Conservation (phyloP, 140 eudicot species). For the Anethum foeniculum region DNA sequence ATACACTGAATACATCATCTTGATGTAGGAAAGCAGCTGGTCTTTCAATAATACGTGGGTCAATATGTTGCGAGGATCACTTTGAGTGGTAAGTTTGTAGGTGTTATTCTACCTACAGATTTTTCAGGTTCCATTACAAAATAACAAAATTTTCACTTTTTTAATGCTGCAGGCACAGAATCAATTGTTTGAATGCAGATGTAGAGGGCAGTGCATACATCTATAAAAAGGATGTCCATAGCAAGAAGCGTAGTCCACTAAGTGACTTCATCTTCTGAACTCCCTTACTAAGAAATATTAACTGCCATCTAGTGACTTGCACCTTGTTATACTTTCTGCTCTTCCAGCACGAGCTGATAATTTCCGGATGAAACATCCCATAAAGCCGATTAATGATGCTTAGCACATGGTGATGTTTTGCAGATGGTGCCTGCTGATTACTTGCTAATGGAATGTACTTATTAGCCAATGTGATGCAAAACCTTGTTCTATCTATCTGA, state of each 20-base stretch:
- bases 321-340: neutral
- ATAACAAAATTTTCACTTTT: neutral
- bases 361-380: neutral
- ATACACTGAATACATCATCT: constrained; percentile 1
- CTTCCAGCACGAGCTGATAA: neutral
- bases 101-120: neutral
- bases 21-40: constrained; percentile 73
- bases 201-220: constrained; percentile 73
- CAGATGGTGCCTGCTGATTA: neutral
- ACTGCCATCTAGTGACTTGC: neutral
- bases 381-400: neutral
- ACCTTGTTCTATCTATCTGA: neutral
- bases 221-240: constrained; percentile 22
- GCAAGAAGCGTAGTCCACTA: constrained; percentile 29
- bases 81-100: constrained; percentile 61
- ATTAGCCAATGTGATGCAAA: neutral
- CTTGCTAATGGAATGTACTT: neutral
- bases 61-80: constrained; percentile 94
- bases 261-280: constrained; percentile 72
- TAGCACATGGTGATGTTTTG: neutral
- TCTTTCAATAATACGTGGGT: constrained; percentile 54
- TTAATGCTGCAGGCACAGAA: constrained; percentile 63
- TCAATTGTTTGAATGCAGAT: constrained; percentile 68
- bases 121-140: neutral
- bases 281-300: neutral